A percentile compares a stretch with the other conserved stretches of the same genome.
These are phyloP conservation scores for Gossypium bickii DNA, from an alignment of 345 rosid species.

Conservation along the genomic window DNA sequence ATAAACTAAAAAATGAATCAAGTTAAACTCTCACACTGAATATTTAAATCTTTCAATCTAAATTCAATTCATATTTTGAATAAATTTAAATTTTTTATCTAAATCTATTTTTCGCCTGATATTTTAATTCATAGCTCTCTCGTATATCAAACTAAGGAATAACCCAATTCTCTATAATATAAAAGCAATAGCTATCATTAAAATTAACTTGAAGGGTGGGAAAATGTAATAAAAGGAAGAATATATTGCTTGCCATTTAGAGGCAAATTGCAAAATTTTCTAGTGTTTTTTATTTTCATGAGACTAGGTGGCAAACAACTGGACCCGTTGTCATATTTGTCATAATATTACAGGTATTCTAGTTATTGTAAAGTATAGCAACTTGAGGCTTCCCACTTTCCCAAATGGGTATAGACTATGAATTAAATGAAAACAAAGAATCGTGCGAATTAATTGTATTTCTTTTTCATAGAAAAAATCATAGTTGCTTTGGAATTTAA, in stretches of 20 bases:
- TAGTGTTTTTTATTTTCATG: not conserved
- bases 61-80: too few relatives aligned
- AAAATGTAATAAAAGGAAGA: too few relatives aligned
- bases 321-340: slow-evolving; percentile 36
- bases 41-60: too few relatives aligned
- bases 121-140: too few relatives aligned
- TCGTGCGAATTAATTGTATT: not conserved
- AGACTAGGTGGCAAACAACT: slow-evolving; percentile 47
- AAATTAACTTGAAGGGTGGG: too few relatives aligned
- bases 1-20: too few relatives aligned
- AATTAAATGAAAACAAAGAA: slow-evolving; percentile 20
- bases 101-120: too few relatives aligned
- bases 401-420: slow-evolving; percentile 64
- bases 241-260: not conserved
- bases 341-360: slow-evolving; percentile 17
- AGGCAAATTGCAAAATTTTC: not conserved
- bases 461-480: slow-evolving; percentile 19
- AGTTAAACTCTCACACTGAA: too few relatives aligned
- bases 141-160: too few relatives aligned
- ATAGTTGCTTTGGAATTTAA: slow-evolving; percentile 23
- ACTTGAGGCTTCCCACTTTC: slow-evolving; percentile 38
- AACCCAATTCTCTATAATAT: too few relatives aligned
- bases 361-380: slow-evolving; percentile 16
- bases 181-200: too few relatives aligned
- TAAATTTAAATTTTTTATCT: too few relatives aligned